Evolutionary conservation across 805 yeast genomes (phyloP), one percentile per base, ranked within the genome.

Genomic region (Saturnispora ahearnii): DNA sequence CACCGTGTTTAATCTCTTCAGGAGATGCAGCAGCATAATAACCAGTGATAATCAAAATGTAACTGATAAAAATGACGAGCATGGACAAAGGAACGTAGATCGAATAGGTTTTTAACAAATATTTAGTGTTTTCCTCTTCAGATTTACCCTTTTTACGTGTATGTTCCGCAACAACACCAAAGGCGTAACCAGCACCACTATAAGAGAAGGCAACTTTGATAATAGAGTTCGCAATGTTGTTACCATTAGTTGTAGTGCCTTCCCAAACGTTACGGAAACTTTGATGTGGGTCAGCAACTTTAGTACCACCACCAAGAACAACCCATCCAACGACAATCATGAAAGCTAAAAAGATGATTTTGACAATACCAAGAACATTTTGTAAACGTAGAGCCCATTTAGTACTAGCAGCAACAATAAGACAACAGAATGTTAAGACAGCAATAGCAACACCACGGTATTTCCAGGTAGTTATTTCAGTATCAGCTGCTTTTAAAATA

Each of bases 311-410:
- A 48, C 82, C 87, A 34, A 87, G 71, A 1, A 88, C 88, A n/a
- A 84, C 90, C 87, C 89, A 84, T 11, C 95, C 95, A 38, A 88
- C 80, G 36, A 86, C 72, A 10, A 84, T 72, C 52, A 87, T 84
- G 62, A 87, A 77, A 9, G 81, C 55, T 38, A 87, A 78, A 60
- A 87, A 79, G 13, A 73, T 79, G 38, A 87, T 70, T 67, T 87
- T 87, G 73, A 85, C 81, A 22, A 81, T 56, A 52, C 95, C 95
- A 49, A 87, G 67, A 12, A 77, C 44, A 59, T 77, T 79, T 60
- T 84, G 88, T 43, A 87, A 64, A 52, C 74, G 74, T 49, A 86
- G 73, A 51, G 93, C 93, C 38, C 77, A 63, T 57, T 79, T 82
- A 44, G 84, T 80, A 59, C 77, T 74, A 13, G 78, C 41, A 12